These are phyloP conservation scores for Russula abietina DNA, from an alignment of 768 basidiomycete species.

Conservation along the genomic window DNA sequence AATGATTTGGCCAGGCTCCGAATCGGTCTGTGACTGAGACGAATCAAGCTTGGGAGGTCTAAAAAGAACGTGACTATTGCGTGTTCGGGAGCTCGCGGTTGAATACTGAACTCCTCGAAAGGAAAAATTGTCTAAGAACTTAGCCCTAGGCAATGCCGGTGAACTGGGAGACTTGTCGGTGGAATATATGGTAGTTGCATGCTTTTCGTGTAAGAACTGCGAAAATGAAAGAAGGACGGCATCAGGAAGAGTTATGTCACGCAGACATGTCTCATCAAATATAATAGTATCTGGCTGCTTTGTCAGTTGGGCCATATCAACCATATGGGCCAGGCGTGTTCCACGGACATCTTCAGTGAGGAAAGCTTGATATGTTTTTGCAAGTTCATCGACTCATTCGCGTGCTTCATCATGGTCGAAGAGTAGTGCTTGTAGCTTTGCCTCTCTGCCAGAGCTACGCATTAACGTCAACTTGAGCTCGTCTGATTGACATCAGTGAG, in stretches of 20 bases:
- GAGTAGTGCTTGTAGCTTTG: constrained; percentile 5
- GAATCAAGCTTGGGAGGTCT: neutral
- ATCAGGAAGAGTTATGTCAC: too few relatives aligned
- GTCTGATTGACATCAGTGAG: constrained; percentile 12
- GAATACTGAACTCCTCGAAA: neutral
- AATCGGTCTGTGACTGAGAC: neutral
- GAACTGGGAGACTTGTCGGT: too few relatives aligned
- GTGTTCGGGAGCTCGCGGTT: neutral
- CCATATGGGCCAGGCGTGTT: too few relatives aligned
- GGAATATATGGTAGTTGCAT: too few relatives aligned
- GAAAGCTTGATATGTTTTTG: too few relatives aligned
- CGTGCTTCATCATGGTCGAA: neutral
- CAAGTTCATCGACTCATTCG: neutral
- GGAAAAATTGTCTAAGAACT: neutral
- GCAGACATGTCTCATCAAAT: too few relatives aligned
- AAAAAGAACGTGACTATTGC: neutral
- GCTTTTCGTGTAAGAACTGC: too few relatives aligned
- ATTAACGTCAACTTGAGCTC: constrained; percentile 15
- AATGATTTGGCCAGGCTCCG: neutral
- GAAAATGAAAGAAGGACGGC: too few relatives aligned
- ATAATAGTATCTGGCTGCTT: too few relatives aligned
- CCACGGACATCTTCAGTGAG: too few relatives aligned
- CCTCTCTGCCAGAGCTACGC: neutral
- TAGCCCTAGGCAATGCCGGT: neutral
- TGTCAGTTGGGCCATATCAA: too few relatives aligned